phyloP scores from a whole-genome alignment of 2,329 filamentous ascomycete genomes.

The Phyllosticta citrichinensis region DNA sequence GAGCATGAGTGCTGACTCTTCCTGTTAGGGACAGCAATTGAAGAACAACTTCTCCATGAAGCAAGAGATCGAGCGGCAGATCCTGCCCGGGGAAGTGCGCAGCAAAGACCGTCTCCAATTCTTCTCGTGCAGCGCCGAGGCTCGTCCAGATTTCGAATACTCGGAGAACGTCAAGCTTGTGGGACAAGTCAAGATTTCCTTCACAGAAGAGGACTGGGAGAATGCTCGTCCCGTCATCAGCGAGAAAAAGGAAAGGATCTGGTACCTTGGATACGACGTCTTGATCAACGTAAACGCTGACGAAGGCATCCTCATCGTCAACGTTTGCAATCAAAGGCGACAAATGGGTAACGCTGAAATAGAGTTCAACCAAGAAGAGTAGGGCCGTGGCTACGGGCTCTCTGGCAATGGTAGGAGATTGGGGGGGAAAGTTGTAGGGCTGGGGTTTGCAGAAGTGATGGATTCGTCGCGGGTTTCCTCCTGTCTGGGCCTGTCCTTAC shows the following conservation, averaged over 20 bases:
- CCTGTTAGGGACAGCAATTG: neutral
- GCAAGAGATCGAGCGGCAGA: neutral
- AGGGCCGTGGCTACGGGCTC: too few relatives aligned
- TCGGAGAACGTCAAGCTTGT: neutral
- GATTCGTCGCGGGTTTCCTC: too few relatives aligned
- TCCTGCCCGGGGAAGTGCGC: neutral
- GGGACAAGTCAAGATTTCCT: neutral
- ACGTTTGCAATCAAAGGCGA: neutral
- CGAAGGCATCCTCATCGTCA: neutral
- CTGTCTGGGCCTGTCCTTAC: too few relatives aligned
- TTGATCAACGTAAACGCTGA: neutral
- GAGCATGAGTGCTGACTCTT: neutral
- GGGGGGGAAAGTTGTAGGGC: too few relatives aligned
- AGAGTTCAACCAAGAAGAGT: too few relatives aligned
- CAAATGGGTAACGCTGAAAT: neutral
- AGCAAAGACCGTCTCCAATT: neutral
- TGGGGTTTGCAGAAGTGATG: too few relatives aligned
- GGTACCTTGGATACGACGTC: neutral
- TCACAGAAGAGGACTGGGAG: neutral
- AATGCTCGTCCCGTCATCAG: neutral
- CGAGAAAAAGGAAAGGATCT: neutral
- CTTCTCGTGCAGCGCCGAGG: neutral
- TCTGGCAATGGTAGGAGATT: too few relatives aligned
- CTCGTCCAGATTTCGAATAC: neutral
- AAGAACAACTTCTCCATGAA: neutral